Evolutionary conservation across 345 rosid species (phyloP).

Genomic region (Dovyalis caffra): DNA sequence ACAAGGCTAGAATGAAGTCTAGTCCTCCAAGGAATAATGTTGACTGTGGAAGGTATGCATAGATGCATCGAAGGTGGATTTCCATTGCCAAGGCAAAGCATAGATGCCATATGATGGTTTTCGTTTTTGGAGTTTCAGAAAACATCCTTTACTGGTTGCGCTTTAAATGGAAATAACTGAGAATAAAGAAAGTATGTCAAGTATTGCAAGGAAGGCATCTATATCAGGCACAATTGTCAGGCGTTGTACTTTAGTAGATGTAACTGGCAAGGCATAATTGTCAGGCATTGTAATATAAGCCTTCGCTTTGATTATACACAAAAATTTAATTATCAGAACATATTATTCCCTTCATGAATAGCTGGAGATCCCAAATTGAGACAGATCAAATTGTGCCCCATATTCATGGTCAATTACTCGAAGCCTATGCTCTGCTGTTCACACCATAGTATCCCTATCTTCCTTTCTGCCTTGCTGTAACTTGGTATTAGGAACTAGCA

Average conservation of each 20-base stretch:
- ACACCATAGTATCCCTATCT: too few relatives aligned
- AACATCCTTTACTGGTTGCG: background rate
- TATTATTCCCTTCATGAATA: too few relatives aligned
- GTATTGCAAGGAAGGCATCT: constrained; percentile 47
- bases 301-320: too few relatives aligned
- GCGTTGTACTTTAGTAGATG: background rate
- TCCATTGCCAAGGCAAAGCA: constrained; percentile 30
- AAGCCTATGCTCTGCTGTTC: too few relatives aligned
- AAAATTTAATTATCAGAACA: too few relatives aligned
- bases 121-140: constrained; percentile 5
- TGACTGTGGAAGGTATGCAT: constrained; percentile 15
- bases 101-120: constrained; percentile 34
- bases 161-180: background rate
- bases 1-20: constrained; percentile 18
- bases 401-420: too few relatives aligned
- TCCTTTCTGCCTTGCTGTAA: background rate
- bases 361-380: too few relatives aligned
- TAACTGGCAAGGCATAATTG: constrained; percentile 13
- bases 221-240: background rate
- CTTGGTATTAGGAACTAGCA: background rate
- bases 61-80: constrained; percentile 13
- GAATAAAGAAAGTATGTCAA: constrained; percentile 4
- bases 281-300: too few relatives aligned
- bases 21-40: constrained; percentile 8
- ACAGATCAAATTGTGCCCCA: too few relatives aligned